Evolutionary conservation across 179 eudicot species (phyloP).

Genomic region (Actinidia arguta): DNA sequence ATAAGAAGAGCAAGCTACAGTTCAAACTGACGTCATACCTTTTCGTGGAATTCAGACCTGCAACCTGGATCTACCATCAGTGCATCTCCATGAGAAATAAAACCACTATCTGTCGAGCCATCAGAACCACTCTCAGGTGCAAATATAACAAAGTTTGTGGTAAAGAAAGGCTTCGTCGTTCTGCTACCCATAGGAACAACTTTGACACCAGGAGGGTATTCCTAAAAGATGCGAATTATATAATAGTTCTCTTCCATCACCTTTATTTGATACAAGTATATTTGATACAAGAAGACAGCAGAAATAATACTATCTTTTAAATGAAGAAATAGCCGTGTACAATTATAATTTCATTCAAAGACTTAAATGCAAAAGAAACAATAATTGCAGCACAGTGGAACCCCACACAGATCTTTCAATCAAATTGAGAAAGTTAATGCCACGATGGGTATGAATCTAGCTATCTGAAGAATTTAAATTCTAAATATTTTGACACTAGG

Average conservation of each 20-base stretch:
- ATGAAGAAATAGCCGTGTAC: too few species aligned
- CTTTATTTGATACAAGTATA: background rate
- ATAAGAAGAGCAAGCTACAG: constrained; percentile 1
- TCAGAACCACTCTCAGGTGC: constrained; percentile 47
- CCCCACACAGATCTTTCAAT: background rate
- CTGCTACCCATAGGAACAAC: constrained; percentile 89
- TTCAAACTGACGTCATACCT: constrained; percentile 53
- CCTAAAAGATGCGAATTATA: constrained; percentile 47
- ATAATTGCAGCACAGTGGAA: background rate
- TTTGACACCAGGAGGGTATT: constrained; percentile 87
- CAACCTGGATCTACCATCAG: constrained; percentile 95
- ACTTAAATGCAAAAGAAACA: background rate
- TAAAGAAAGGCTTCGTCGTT: constrained; percentile 81
- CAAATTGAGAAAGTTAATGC: background rate
- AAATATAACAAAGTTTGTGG: constrained; percentile 90
- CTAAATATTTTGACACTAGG: background rate
- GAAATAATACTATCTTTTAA: background rate
- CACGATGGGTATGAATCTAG: background rate
- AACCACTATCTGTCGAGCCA: constrained; percentile 26
- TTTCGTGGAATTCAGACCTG: constrained; percentile 52
- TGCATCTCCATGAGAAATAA: constrained; percentile 84
- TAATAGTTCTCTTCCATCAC: background rate
- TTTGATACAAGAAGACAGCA: too few species aligned
- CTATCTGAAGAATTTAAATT: background rate
- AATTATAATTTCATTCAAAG: background rate